Conservation (phyloP, 768 basidiomycete species). For the Lentinula aciculospora region DNA sequence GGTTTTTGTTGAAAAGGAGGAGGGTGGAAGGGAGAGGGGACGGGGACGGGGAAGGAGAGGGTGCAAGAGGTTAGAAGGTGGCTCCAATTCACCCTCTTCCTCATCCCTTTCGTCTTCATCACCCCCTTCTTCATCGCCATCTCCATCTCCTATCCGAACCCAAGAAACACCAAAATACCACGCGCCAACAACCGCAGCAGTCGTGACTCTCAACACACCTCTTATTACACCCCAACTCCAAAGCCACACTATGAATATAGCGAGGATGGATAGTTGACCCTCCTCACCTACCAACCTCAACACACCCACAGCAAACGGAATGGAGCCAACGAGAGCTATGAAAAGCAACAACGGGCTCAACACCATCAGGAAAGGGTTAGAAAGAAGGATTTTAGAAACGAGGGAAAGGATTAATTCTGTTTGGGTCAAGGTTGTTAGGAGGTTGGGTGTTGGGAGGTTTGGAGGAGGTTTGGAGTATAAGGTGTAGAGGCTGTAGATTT, state of each 20-base stretch:
- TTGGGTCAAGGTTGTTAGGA: too few species aligned
- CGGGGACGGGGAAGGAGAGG: constrained; percentile 75
- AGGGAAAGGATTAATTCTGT: too few species aligned
- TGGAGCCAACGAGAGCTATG: not conserved
- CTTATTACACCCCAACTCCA: constrained; percentile 78
- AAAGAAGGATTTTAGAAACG: too few species aligned
- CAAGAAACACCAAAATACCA: constrained; percentile 68
- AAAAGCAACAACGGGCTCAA: not conserved
- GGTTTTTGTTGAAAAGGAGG: not conserved
- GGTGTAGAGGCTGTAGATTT: not conserved
- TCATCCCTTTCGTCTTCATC: too few species aligned
- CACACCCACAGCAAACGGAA: too few species aligned
- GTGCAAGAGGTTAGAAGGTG: constrained; percentile 75
- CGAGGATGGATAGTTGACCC: too few species aligned
- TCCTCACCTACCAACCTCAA: too few species aligned
- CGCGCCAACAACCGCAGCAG: constrained; percentile 79
- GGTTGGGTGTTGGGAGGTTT: too few species aligned
- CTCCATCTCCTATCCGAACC: not conserved
- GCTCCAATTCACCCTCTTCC: too few species aligned
- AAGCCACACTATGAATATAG: constrained; percentile 56
- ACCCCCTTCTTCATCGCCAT: not conserved
- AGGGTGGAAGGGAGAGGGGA: constrained; percentile 62
- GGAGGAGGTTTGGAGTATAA: too few species aligned
- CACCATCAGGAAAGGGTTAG: not conserved
- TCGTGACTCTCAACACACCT: constrained; percentile 69